Percentiles rank a stretch among this genome's conserved stretches.
Conservation (phyloP, 2,329 filamentous ascomycete species). For the Cordyceps militaris region DNA sequence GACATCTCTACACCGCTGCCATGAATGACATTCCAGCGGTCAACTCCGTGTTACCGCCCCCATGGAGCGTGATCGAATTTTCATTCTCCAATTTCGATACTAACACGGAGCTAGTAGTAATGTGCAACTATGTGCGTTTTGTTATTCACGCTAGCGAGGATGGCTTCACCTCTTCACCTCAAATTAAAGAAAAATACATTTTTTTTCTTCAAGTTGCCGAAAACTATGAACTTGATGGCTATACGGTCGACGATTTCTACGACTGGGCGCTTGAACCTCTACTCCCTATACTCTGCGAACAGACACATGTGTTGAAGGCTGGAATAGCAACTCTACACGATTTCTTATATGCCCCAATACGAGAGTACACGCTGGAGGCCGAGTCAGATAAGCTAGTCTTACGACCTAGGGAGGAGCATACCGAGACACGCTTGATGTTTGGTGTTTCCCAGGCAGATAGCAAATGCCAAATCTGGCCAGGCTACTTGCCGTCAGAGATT, state of each 20-base stretch:
- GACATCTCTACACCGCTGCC: background rate
- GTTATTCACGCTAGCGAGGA: background rate
- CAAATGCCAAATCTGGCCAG: background rate
- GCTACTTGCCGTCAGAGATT: background rate
- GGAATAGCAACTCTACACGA: background rate
- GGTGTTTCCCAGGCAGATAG: background rate
- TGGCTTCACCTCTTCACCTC: background rate
- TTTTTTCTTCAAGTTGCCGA: background rate
- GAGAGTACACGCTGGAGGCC: background rate
- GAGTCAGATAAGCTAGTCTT: background rate
- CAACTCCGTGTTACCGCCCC: background rate
- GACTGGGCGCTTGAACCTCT: background rate
- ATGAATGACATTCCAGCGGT: background rate
- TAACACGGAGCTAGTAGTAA: background rate
- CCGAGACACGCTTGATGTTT: background rate
- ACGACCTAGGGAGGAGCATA: background rate
- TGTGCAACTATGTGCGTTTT: constrained; percentile 2
- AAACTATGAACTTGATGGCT: background rate
- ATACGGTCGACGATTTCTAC: background rate
- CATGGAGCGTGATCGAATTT: background rate
- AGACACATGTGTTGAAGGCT: background rate
- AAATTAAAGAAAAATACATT: background rate
- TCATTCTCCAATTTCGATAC: background rate
- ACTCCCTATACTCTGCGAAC: background rate
- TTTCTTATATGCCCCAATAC: background rate